A percentile compares a stretch with the other conserved stretches of the same genome.
phyloP scores from a whole-genome alignment of 352 stramenopile genomes.

The Blastocystis sp. region DNA sequence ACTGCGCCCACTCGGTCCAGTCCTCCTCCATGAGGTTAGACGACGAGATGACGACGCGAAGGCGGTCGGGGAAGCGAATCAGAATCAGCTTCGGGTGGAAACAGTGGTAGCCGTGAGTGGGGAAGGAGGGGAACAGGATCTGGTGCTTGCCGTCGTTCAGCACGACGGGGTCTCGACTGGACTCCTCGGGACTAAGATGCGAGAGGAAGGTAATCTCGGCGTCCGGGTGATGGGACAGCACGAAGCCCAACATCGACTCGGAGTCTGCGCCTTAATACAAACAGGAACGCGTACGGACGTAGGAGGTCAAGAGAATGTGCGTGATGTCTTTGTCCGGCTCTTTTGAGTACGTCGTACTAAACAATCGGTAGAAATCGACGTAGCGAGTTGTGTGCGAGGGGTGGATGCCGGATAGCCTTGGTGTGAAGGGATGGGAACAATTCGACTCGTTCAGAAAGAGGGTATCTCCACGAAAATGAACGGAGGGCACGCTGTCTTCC shows the following conservation, averaged over 20 bases:
- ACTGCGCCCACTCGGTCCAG: constrained; percentile 60
- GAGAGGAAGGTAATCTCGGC: constrained; percentile 34
- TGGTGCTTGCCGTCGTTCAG: constrained; percentile 4
- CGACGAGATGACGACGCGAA: constrained; percentile 54
- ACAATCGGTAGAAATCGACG: constrained; percentile 36
- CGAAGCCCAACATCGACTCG: not conserved
- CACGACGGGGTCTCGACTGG: not conserved
- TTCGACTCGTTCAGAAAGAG: constrained; percentile 36
- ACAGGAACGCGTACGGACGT: constrained; percentile 5
- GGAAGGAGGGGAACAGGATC: constrained; percentile 21
- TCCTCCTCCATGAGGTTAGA: constrained; percentile 55
- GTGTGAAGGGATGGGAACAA: not conserved
- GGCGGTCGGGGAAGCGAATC: constrained; percentile 45
- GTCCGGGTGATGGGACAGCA: not conserved
- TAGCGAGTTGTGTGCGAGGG: not conserved
- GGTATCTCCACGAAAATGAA: constrained; percentile 54
- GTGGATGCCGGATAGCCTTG: constrained; percentile 6
- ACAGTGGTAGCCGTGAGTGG: not conserved
- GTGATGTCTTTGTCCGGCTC: constrained; percentile 39
- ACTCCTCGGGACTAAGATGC: not conserved
- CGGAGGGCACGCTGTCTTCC: not conserved
- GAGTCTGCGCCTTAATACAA: not conserved
- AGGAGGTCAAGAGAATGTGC: constrained; percentile 44
- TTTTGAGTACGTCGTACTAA: not conserved
- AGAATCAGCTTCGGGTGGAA: constrained; percentile 65